A percentile compares a stretch with the other conserved stretches of the same genome.
Conservation (phyloP, 2,329 filamentous ascomycete genomes). For the Endoconidiophora polonica region DNA sequence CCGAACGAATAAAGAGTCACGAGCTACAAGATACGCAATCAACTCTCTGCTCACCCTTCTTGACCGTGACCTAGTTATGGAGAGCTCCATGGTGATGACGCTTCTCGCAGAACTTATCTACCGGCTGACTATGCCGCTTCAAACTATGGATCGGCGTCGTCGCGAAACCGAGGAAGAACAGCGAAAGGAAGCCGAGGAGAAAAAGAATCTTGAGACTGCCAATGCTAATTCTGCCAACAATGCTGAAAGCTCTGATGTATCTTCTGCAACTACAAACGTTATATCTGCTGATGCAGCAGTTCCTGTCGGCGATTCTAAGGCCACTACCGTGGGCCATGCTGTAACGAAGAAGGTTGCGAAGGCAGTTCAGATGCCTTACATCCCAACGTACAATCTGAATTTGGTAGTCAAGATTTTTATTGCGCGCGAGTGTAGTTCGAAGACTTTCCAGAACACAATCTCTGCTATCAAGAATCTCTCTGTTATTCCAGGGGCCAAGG, state of each 20-base stretch:
- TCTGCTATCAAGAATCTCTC: conserved; percentile 98
- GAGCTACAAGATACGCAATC: conserved; percentile 73
- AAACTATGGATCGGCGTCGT: conserved; percentile 65
- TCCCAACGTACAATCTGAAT: conserved; percentile 77
- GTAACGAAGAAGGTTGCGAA: conserved; percentile 31
- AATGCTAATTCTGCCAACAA: conserved; percentile 14
- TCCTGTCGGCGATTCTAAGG: conserved; percentile 19
- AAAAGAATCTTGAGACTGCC: conserved; percentile 4
- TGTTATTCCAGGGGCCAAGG: conserved; percentile 75
- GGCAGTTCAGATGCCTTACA: conserved; percentile 59
- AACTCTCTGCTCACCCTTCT: conserved; percentile 79
- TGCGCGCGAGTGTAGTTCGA: conserved; percentile 87
- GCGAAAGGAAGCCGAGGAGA: conserved; percentile 19
- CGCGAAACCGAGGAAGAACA: conserved; percentile 49
- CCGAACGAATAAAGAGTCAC: conserved; percentile 63
- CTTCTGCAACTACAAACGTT: not conserved
- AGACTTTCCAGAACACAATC: conserved; percentile 94
- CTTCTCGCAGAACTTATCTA: conserved; percentile 74
- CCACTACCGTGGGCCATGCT: conserved; percentile 2
- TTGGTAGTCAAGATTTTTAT: conserved; percentile 95
- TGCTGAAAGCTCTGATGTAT: conserved; percentile 6
- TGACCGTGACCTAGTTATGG: conserved; percentile 88
- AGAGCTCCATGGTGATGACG: conserved; percentile 95
- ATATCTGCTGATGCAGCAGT: conserved; percentile 12
- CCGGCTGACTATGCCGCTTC: conserved; percentile 73